Base-by-base conservation (phyloP, 2,329 filamentous ascomycete species). In the Aspergillus spinulosporus region DNA sequence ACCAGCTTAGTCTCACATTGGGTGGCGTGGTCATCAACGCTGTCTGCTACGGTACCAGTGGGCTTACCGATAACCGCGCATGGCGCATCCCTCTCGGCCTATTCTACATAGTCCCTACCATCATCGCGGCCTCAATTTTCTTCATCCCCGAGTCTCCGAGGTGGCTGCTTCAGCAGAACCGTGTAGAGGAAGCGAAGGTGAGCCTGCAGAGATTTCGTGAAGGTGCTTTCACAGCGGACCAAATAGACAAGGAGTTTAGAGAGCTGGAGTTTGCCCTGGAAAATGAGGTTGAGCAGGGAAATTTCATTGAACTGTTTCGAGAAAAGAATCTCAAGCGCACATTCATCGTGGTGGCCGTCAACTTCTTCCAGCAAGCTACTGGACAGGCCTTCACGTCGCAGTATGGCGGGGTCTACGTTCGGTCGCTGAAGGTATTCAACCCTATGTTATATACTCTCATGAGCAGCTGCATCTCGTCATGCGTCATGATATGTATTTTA, bases 51-150 rank as follows among this genome's bases (percentile, higher is more conserved):
- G 67, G 66, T 5, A 74, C 72, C 1, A 68, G 67, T 48, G 57
- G 59, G 2, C 45, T 72, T 21, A 29, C 61, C 1, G 64, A 64
- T 32, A 65, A 70, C 49, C 57, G 59, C 2, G 63, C 72, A 1
- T 76, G 66, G 62, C 55, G 63, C 4, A 72, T 76, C 29, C 73
- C 72, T 0, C 63, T 70, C 4, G 71, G 72, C 0, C 57, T 74
- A 1, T 74, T 74, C 62, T 73, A 68, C 44, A 57, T 71, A 36
- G 62, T 74, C 4, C 70, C 72, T 3, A 50, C 58, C 9, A 65
- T 72, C 21, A 58, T 74, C 6, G 48, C 66, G 1, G 48, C 44
- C 15, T 44, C 56, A 6, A 62, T 67, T 39, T 68, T 65, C 61
- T 71, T 68, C 44, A 63, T 72, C 5, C 67, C 70, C 12, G 63